phyloP scores from a whole-genome alignment of 106 monocot genomes.

The Amphibolis antarctica region DNA sequence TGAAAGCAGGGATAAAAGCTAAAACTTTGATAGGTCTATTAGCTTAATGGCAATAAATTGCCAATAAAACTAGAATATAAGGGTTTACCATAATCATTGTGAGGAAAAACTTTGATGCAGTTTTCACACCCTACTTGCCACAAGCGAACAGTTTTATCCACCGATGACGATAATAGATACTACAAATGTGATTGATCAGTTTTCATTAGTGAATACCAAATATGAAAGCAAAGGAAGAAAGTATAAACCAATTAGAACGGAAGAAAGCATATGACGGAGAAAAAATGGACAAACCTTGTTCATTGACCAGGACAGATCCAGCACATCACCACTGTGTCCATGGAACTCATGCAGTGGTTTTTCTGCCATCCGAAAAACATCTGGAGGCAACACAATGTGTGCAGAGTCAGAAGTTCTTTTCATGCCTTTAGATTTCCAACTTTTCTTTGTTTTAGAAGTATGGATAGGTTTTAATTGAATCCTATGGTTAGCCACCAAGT shows the following conservation, averaged over 20 bases:
- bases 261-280: not conserved
- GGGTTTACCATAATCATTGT: constrained; percentile 58
- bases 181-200: constrained; percentile 14
- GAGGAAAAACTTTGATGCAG: constrained; percentile 65
- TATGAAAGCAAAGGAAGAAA: not conserved
- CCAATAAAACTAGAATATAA: not conserved
- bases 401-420: constrained; percentile 36
- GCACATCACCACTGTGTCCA: constrained; percentile 55
- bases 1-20: not conserved
- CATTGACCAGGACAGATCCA: constrained; percentile 91
- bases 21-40: not conserved
- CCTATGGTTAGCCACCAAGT: constrained; percentile 31
- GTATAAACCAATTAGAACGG: not conserved
- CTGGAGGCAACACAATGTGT: constrained; percentile 54
- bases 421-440: not conserved
- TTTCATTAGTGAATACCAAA: not conserved
- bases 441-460: not conserved
- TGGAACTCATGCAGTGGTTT: constrained; percentile 64
- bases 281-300: constrained; percentile 39
- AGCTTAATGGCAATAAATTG: not conserved
- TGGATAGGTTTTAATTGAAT: constrained; percentile 23
- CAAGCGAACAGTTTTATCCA: constrained; percentile 73
- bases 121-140: constrained; percentile 59
- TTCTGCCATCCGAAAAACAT: constrained; percentile 45
- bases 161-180: constrained; percentile 55